phyloP scores from a whole-genome alignment of 805 yeast genomes.

The Kodamaea kaohsiungensis region DNA sequence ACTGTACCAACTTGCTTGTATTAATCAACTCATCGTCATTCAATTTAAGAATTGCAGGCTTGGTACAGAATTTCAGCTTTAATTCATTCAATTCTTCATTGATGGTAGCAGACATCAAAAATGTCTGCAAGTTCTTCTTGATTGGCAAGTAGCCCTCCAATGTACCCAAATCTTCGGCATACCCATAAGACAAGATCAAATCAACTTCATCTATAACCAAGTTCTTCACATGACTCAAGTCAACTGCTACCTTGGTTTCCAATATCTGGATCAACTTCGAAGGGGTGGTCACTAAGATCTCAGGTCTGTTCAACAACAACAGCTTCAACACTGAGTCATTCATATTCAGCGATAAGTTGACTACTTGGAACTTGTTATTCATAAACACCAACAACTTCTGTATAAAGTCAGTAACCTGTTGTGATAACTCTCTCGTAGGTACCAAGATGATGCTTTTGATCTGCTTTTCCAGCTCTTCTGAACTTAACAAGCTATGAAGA shows the following conservation, averaged over 20 bases:
- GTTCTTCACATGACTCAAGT: conserved; percentile 58
- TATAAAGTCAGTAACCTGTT: conserved; percentile 75
- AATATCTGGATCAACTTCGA: conserved; percentile 62
- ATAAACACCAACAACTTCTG: conserved; percentile 71
- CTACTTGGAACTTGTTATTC: conserved; percentile 58
- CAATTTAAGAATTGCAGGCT: conserved; percentile 78
- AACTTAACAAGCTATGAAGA: conserved; percentile 67
- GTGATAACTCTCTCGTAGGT: conserved; percentile 90
- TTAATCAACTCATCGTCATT: conserved; percentile 63
- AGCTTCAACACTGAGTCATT: conserved; percentile 73
- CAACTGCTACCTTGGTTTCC: conserved; percentile 42
- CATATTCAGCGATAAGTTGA: conserved; percentile 67
- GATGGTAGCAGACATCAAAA: conserved; percentile 94
- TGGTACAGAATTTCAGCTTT: conserved; percentile 76
- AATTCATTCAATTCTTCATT: conserved; percentile 80
- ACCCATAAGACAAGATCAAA: conserved; percentile 84
- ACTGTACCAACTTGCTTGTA: conserved; percentile 71
- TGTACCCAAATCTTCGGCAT: conserved; percentile 76
- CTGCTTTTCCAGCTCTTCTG: conserved; percentile 25
- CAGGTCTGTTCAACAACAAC: conserved; percentile 72
- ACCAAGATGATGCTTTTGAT: conserved; percentile 73
- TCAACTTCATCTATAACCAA: conserved; percentile 96
- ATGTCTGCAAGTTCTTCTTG: conserved; percentile 78
- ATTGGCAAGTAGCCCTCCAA: conserved; percentile 67
- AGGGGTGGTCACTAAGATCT: conserved; percentile 85